Evolutionary conservation across 2,329 filamentous ascomycete species (phyloP), one percentile per base, ranked within the genome.

Genomic region (Coleophoma eucalyptorum): DNA sequence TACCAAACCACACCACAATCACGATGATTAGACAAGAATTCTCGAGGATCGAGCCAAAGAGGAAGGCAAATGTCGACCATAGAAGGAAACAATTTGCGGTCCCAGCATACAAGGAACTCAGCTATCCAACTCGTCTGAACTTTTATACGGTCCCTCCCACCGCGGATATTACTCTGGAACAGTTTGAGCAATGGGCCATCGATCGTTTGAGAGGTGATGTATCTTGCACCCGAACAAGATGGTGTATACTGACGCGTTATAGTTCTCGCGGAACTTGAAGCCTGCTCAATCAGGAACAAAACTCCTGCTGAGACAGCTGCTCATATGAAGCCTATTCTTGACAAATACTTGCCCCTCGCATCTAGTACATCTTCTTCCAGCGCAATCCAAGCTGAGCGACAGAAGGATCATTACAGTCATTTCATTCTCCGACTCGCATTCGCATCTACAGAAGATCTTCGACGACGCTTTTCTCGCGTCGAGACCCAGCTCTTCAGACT

Each of bases 121-220:
- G 87, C 41, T 99, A 97, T 67, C 83, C 86, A 13, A 80, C 93
- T 69, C 87, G 92, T 50, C 81, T 99, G 64, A 99, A 95, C 75
- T 93, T 97, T 71, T 99, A 99, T 73, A 75, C 83, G 41, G 79
- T 86, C 21, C 89, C 94, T 43, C 94, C 94, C 0, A 97, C 91
- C 0, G 88, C 89, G 44, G 94, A 99, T 65, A 94, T 99, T 61
- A 96, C 90, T 0, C 83, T 99, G 40, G 94, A 99, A 66, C 86
- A 99, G 67, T 99, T 99, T 64, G 94, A 99, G 68, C 91, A 96
- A 79, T 99, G 94, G 94, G 94, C 92, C 11, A 97, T 99, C 64
- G 89, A 96, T 63, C 80, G 94, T 51, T 70, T 99, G 58, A 86
- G 90, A 72, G 81, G 90, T 90, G 74, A 50, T 73, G 26, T 58